Evolutionary conservation across 352 stramenopile species (phyloP).

Genomic region (Pythium coloratum): DNA sequence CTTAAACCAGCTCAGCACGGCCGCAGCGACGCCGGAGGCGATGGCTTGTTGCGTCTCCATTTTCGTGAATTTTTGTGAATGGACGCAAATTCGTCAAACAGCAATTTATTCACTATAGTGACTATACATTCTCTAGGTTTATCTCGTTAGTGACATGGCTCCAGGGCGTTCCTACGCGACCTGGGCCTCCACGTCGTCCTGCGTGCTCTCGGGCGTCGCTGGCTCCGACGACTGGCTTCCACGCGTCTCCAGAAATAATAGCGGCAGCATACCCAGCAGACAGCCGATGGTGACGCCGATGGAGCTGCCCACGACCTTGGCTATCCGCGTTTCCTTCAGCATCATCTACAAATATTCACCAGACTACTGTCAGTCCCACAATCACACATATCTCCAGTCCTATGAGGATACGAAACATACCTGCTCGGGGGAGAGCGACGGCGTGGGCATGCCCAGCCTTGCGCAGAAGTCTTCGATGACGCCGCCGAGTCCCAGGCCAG

Average conservation of each 20-base stretch:
- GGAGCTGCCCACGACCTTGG: slow-evolving; percentile 66
- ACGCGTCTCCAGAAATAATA: slow-evolving; percentile 79
- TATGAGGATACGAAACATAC: neutral
- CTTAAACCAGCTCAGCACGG: slow-evolving; percentile 66
- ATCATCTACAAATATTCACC: slow-evolving; percentile 39
- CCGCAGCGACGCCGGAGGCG: slow-evolving; percentile 19
- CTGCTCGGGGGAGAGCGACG: slow-evolving; percentile 62
- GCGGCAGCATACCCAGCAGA: slow-evolving; percentile 68
- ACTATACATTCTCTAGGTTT: slow-evolving; percentile 24
- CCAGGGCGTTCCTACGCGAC: neutral
- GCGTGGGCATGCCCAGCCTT: slow-evolving; percentile 56
- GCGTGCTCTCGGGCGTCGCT: neutral
- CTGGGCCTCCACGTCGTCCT: neutral
- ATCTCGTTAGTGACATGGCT: neutral
- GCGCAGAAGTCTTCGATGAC: slow-evolving; percentile 82
- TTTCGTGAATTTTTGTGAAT: neutral
- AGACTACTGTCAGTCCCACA: slow-evolving; percentile 17
- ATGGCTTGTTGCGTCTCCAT: slow-evolving; percentile 22
- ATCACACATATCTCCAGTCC: neutral
- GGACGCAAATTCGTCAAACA: neutral
- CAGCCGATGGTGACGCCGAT: slow-evolving; percentile 76
- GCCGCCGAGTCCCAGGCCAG: slow-evolving; percentile 66
- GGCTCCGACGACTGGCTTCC: neutral
- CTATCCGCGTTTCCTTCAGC: slow-evolving; percentile 60
- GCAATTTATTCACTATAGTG: slow-evolving; percentile 22